Conservation (phyloP, 1,284 basidiomycete species). For the Ceratobasidium sp. region DNA sequence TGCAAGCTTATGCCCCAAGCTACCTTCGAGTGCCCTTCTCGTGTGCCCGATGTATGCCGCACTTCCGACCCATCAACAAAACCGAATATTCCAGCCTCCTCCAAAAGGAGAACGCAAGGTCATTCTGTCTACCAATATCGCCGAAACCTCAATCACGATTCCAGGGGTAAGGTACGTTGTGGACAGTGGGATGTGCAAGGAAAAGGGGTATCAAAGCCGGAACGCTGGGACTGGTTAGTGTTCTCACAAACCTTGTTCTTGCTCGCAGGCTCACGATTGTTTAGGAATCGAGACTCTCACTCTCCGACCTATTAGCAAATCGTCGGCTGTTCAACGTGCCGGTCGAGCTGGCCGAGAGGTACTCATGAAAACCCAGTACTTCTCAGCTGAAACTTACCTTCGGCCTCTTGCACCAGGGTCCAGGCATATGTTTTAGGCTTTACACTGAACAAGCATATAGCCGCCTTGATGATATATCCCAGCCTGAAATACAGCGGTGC, state of each 20-base stretch:
- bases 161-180: constrained; percentile 95
- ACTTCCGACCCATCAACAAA: constrained; percentile 78
- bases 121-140: constrained; percentile 94
- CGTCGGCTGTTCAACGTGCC: constrained; percentile 81
- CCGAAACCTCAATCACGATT: constrained; percentile 98
- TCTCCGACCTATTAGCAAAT: constrained; percentile 86
- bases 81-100: constrained; percentile 76
- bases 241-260: not conserved
- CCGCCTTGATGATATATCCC: constrained; percentile 66
- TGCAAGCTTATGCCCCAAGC: constrained; percentile 68
- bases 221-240: constrained; percentile 65
- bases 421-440: constrained; percentile 85
- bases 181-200: constrained; percentile 94
- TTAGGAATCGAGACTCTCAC: constrained; percentile 88
- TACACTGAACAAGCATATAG: constrained; percentile 84
- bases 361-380: constrained; percentile 43
- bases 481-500: constrained; percentile 89
- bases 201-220: constrained; percentile 80
- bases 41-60: constrained; percentile 86
- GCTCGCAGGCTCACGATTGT: constrained; percentile 32
- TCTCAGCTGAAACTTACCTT: constrained; percentile 11
- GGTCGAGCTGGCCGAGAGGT: constrained; percentile 93
- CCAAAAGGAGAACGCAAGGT: constrained; percentile 82
- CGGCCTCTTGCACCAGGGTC: constrained; percentile 57
- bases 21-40: constrained; percentile 52